Percentiles rank a stretch among this genome's conserved stretches.
Conservation (phyloP, 2,329 filamentous ascomycete genomes). For the Annulohypoxylon truncatum region DNA sequence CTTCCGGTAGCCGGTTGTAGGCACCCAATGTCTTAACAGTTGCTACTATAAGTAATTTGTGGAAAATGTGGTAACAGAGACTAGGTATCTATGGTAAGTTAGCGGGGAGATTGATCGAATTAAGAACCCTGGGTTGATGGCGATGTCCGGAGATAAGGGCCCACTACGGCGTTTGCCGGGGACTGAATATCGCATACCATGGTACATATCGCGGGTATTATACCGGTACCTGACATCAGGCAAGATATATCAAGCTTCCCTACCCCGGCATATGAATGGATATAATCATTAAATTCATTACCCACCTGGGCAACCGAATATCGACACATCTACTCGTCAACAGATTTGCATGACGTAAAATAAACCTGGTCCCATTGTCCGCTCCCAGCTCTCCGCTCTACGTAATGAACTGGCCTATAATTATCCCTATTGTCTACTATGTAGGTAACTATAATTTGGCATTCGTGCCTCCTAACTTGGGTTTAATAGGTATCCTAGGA, state of each 20-base stretch:
- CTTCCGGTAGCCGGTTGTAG: neutral
- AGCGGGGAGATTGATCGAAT: neutral
- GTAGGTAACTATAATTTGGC: constrained; percentile 58
- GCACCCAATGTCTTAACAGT: neutral
- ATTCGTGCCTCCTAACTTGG: constrained; percentile 50
- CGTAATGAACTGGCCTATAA: neutral
- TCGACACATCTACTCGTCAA: neutral
- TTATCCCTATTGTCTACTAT: neutral
- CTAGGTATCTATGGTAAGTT: neutral
- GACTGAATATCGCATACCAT: neutral
- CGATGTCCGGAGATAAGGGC: constrained; percentile 26
- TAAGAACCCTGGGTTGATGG: neutral
- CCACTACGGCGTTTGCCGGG: constrained; percentile 22
- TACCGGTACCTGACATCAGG: neutral
- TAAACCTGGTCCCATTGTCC: neutral
- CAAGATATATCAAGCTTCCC: neutral
- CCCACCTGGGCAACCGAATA: neutral
- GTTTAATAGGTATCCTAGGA: constrained; percentile 61
- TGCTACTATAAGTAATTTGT: neutral
- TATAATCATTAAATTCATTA: neutral
- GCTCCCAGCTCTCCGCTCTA: neutral
- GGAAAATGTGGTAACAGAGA: neutral
- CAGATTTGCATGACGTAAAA: neutral
- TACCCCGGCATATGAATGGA: neutral
- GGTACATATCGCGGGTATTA: neutral